phyloP scores from a whole-genome alignment of 2,329 filamentous ascomycete genomes.

The Paraphoma sp. region DNA sequence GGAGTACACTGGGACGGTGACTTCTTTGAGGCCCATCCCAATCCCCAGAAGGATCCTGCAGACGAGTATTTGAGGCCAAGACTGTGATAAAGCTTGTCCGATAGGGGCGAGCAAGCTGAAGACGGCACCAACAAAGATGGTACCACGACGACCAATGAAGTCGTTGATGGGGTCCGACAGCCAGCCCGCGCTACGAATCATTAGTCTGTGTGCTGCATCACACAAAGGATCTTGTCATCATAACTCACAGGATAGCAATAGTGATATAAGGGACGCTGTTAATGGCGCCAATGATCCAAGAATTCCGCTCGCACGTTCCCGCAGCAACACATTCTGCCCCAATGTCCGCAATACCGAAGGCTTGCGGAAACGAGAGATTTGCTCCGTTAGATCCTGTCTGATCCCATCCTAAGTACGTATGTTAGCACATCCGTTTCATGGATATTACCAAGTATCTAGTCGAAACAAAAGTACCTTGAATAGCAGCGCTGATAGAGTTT shows the following conservation, averaged over 20 bases:
- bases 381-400: conserved; percentile 61
- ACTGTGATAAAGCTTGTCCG: conserved; percentile 11
- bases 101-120: conserved; percentile 27
- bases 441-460: conserved; percentile 24
- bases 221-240: not conserved
- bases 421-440: not conserved
- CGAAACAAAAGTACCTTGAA: conserved; percentile 68
- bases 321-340: conserved; percentile 10
- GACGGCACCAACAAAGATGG: conserved; percentile 35
- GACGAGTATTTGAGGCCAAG: conserved; percentile 15
- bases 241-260: not conserved
- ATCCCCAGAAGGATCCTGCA: conserved; percentile 31
- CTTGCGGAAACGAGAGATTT: conserved; percentile 64
- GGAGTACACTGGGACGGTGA: conserved; percentile 40
- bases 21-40: conserved; percentile 49
- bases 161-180: not conserved
- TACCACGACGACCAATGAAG: conserved; percentile 30
- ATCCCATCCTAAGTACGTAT: conserved; percentile 53
- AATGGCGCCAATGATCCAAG: not conserved
- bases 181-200: conserved; percentile 1
- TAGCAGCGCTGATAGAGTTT: conserved; percentile 71
- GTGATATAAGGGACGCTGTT: not conserved
- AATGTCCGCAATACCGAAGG: conserved; percentile 55
- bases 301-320: conserved; percentile 5
- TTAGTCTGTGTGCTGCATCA: not conserved